Percentiles rank a stretch among this genome's conserved stretches.
These are phyloP conservation scores for Salix viminalis DNA, from an alignment of 345 rosid species.

Conservation along the genomic window DNA sequence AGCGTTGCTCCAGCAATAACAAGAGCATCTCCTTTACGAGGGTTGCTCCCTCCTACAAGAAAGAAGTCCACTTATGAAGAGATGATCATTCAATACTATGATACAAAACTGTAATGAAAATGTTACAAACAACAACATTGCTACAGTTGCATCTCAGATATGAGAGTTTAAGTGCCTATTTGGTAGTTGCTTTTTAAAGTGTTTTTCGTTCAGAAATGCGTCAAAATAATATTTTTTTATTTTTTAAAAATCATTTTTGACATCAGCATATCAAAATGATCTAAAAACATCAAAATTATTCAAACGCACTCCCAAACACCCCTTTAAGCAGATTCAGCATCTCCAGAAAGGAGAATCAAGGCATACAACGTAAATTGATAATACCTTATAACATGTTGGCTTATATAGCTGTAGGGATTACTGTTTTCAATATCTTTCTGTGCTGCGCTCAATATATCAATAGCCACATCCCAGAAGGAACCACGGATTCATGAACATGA, in stretches of 20 bases:
- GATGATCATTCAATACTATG: neutral
- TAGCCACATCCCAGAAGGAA: neutral
- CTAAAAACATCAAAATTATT: no score
- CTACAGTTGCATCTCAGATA: neutral
- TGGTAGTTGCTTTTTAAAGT: no score
- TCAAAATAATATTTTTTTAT: no score
- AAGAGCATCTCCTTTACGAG: conserved; percentile 29
- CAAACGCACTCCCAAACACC: no score
- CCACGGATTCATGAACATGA: neutral
- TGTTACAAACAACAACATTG: neutral
- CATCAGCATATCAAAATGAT: no score
- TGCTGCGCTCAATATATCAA: neutral
- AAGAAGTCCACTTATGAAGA: neutral
- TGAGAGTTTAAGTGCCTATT: neutral
- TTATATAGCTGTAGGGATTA: neutral
- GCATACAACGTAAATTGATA: neutral
- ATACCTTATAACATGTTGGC: neutral
- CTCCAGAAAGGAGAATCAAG: neutral
- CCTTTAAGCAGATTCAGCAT: neutral
- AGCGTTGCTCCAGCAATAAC: conserved; percentile 39
- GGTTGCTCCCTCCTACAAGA: conserved; percentile 28
- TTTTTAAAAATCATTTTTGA: no score
- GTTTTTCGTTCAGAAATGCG: no score
- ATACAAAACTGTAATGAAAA: neutral
- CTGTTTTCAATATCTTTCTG: neutral